Percentiles rank a stretch among this genome's conserved stretches.
These are phyloP conservation scores for Niveomyces coronatus DNA, from an alignment of 2,329 filamentous ascomycete genomes.

Conservation along the genomic window DNA sequence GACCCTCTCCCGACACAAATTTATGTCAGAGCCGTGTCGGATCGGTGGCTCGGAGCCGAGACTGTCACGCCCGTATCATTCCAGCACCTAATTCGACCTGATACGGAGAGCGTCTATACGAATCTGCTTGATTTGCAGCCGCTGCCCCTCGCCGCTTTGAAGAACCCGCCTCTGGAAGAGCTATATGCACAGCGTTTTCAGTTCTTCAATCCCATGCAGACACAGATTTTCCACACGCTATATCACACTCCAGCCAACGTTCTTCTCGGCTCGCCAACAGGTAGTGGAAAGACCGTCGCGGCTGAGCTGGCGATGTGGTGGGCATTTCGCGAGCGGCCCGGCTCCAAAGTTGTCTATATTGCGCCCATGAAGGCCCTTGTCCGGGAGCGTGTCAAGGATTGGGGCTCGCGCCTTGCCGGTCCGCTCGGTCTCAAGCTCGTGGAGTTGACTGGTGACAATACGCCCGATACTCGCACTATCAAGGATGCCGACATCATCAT, in stretches of 20 bases:
- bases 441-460: slow-evolving; percentile 93
- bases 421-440: slow-evolving; percentile 85
- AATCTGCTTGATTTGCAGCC: slow-evolving; percentile 89
- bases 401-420: slow-evolving; percentile 69
- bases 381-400: slow-evolving; percentile 91
- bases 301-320: slow-evolving; percentile 99
- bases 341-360: slow-evolving; percentile 97
- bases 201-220: slow-evolving; percentile 99
- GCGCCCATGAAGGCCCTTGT: slow-evolving; percentile 99
- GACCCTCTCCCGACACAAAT: slow-evolving; percentile 93
- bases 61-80: slow-evolving; percentile 94
- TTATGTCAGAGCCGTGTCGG: slow-evolving; percentile 87
- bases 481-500: slow-evolving; percentile 95
- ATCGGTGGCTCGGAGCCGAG: slow-evolving; percentile 93
- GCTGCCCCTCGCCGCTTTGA: slow-evolving; percentile 73
- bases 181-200: slow-evolving; percentile 83
- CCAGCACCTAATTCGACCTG: slow-evolving; percentile 92
- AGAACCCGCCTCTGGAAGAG: slow-evolving; percentile 78
- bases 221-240: slow-evolving; percentile 92
- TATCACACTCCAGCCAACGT: slow-evolving; percentile 92
- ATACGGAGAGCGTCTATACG: slow-evolving; percentile 95
- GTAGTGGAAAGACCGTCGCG: slow-evolving; percentile 94
- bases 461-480: slow-evolving; percentile 91
- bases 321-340: slow-evolving; percentile 89
- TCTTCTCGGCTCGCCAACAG: slow-evolving; percentile 87